Conservation (phyloP, 306 rosid genomes). For the Canavalia ensiformis region DNA sequence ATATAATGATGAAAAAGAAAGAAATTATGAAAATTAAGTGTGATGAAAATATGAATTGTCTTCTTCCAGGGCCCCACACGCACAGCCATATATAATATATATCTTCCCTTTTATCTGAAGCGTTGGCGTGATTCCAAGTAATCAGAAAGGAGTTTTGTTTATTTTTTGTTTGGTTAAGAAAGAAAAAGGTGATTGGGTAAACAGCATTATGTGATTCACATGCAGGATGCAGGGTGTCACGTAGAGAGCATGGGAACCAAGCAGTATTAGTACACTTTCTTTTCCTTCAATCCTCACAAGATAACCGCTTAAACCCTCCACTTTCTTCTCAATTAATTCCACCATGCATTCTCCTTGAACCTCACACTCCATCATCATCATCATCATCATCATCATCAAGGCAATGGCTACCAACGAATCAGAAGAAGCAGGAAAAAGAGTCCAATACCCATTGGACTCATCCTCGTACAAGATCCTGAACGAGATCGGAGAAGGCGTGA, state of each 20-base stretch:
- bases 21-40: no score
- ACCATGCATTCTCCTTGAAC: neutral
- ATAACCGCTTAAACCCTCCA: slow-evolving; percentile 49
- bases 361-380: neutral
- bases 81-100: no score
- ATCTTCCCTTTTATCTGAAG: no score
- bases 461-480: slow-evolving; percentile 51
- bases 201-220: slow-evolving; percentile 49
- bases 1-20: no score
- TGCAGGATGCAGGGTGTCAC: slow-evolving; percentile 38
- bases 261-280: neutral
- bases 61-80: no score
- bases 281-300: slow-evolving; percentile 57
- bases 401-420: slow-evolving; percentile 18
- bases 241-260: no score
- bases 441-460: slow-evolving; percentile 65
- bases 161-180: neutral
- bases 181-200: neutral
- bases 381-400: slow-evolving; percentile 45
- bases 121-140: neutral
- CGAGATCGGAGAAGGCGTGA: slow-evolving; percentile 64
- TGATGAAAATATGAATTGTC: no score
- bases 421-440: slow-evolving; percentile 39
- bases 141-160: neutral
- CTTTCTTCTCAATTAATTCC: slow-evolving; percentile 35